Conservation (phyloP, 2,329 filamentous ascomycete genomes). For the Periconia digitata region DNA sequence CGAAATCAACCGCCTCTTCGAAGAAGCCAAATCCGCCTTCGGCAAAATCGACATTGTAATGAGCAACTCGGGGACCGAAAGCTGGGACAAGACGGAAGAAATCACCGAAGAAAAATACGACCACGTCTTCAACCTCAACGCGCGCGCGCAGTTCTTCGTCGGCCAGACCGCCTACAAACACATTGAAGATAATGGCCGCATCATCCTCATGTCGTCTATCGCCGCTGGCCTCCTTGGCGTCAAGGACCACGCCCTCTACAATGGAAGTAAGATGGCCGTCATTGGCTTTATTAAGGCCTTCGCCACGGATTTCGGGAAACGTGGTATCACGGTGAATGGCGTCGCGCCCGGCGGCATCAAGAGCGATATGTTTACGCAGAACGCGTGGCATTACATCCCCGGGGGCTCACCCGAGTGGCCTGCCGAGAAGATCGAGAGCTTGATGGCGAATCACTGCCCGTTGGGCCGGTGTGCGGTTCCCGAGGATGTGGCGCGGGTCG, state of each 20-base stretch:
- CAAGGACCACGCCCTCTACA: conserved; percentile 72
- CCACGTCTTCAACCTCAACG: conserved; percentile 69
- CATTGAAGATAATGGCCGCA: conserved; percentile 67
- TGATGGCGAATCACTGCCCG: conserved; percentile 55
- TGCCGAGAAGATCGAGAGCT: conserved; percentile 52
- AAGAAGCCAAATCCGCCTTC: conserved; percentile 46
- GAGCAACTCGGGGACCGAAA: conserved; percentile 62
- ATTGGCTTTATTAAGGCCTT: conserved; percentile 73
- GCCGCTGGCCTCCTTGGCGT: conserved; percentile 67
- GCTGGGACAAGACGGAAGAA: conserved; percentile 68
- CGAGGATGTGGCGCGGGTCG: conserved; percentile 48
- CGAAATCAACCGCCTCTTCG: conserved; percentile 62
- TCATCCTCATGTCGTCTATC: conserved; percentile 75
- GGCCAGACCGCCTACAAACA: conserved; percentile 74
- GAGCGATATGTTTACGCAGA: conserved; percentile 75
- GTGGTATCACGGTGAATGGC: conserved; percentile 71
- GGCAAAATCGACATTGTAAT: conserved; percentile 52
- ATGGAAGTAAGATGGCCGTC: conserved; percentile 71
- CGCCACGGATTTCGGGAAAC: conserved; percentile 69
- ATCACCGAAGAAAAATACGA: conserved; percentile 72
- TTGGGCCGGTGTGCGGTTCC: conserved; percentile 52
- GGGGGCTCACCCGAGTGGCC: conserved; percentile 52
- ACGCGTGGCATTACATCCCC: conserved; percentile 57
- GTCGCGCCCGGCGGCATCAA: conserved; percentile 74
- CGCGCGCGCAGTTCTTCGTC: conserved; percentile 74